Evolutionary conservation across 768 basidiomycete genomes (phyloP).

Genomic region (Omphalotus guepiniiformis): DNA sequence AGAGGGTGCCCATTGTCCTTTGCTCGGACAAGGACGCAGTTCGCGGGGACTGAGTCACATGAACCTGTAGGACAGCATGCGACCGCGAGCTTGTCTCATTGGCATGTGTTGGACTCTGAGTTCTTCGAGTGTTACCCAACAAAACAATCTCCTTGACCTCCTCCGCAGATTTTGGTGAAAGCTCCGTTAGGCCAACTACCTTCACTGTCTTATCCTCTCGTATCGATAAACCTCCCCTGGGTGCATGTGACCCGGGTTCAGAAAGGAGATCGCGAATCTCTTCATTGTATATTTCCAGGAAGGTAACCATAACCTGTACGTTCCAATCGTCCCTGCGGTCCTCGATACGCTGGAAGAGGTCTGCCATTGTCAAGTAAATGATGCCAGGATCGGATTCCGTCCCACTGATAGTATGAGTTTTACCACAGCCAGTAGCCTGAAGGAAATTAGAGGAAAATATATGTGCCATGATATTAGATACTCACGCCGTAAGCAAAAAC

Average conservation of each 20-base stretch:
- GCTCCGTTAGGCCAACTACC: slow-evolving; percentile 80
- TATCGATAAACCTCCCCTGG: slow-evolving; percentile 85
- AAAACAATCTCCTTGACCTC: slow-evolving; percentile 94
- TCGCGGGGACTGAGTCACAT: slow-evolving; percentile 81
- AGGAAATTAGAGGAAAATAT: slow-evolving; percentile 4
- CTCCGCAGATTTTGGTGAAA: slow-evolving; percentile 76
- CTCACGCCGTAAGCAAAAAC: slow-evolving; percentile 98
- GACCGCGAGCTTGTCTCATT: slow-evolving; percentile 97
- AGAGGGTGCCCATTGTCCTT: slow-evolving; percentile 84
- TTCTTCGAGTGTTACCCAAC: slow-evolving; percentile 81
- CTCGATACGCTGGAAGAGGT: slow-evolving; percentile 90
- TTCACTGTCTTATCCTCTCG: slow-evolving; percentile 94
- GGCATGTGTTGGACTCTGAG: slow-evolving; percentile 92
- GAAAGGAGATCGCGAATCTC: slow-evolving; percentile 93
- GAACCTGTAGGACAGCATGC: slow-evolving; percentile 96
- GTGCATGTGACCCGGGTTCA: slow-evolving; percentile 56
- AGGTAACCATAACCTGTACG: slow-evolving; percentile 87
- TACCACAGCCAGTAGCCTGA: slow-evolving; percentile 99
- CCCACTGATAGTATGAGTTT: slow-evolving; percentile 98
- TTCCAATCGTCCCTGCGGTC: slow-evolving; percentile 83
- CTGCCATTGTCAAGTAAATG: slow-evolving; percentile 96
- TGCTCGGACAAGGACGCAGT: slow-evolving; percentile 83
- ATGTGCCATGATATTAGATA: slow-evolving; percentile 11
- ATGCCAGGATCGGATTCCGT: slow-evolving; percentile 84
- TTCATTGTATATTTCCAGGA: slow-evolving; percentile 99